Conservation (phyloP, 2,329 filamentous ascomycete genomes). For the Arthrocladium fulminans region DNA sequence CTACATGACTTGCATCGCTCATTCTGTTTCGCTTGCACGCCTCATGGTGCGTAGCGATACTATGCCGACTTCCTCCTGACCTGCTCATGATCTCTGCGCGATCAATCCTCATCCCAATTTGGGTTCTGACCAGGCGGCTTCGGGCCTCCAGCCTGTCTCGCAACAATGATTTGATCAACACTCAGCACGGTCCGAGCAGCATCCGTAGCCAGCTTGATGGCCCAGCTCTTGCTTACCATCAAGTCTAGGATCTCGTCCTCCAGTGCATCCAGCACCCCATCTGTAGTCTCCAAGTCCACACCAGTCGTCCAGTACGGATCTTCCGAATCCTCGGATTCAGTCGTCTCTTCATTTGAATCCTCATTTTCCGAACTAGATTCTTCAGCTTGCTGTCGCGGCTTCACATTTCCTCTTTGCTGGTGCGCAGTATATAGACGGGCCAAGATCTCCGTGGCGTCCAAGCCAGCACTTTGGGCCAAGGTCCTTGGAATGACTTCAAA, state of each 20-base stretch:
- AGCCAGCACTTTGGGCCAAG: constrained; percentile 84
- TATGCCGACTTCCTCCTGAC: neutral
- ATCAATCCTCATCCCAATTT: constrained; percentile 58
- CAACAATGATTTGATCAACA: constrained; percentile 98
- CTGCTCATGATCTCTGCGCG: neutral
- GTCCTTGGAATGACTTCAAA: constrained; percentile 95
- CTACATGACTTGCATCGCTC: constrained; percentile 4
- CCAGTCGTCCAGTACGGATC: constrained; percentile 82
- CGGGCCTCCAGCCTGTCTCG: constrained; percentile 89
- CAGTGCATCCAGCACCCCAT: constrained; percentile 77
- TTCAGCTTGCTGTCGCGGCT: constrained; percentile 18
- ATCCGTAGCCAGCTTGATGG: constrained; percentile 93
- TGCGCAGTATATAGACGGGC: constrained; percentile 89
- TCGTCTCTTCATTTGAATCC: constrained; percentile 29
- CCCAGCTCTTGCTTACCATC: constrained; percentile 87
- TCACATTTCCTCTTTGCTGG: constrained; percentile 41
- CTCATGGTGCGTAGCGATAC: neutral
- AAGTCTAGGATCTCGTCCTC: constrained; percentile 87
- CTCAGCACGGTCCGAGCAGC: constrained; percentile 87
- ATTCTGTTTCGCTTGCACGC: too few species aligned
- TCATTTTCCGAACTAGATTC: constrained; percentile 23
- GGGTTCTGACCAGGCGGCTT: constrained; percentile 94
- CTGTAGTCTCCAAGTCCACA: constrained; percentile 85
- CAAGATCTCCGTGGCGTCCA: constrained; percentile 94
- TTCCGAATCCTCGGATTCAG: constrained; percentile 45